Evolutionary conservation across 441 rosid genomes (phyloP), one percentile per base, ranked within the genome.

Genomic region (Manihot esculenta): DNA sequence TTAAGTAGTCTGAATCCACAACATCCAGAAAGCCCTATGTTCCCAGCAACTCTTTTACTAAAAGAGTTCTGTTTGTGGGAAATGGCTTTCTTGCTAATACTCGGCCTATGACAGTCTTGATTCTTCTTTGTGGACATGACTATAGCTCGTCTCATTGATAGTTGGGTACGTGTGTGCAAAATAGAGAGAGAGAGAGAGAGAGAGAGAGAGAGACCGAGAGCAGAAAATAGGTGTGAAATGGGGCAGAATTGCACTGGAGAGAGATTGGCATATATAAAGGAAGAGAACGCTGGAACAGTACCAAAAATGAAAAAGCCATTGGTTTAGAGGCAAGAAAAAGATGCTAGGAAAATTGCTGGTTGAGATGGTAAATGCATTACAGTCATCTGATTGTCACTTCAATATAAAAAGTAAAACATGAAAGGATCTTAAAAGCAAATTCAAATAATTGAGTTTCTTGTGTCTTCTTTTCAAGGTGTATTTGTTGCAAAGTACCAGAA

Each of bases 1-100:
- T 42, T 80, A 3, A 83, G 85, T 45, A 81, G 76, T 76, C 84
- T 79, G 78, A 87, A 82, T 54, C 92, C 86, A 73, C 87, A 82
- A 68, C 42, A 81, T 9, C 80, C 77, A 10, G 77, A 24, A 73
- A 76, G 60, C 72, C 78, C 70, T 21, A 21, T 72, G 64, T 64
- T 78, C 67, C 71, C 78, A 35, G 72, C 64, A 44, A 55, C 77
- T 54, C 64, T 72, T 5, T 45, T 72, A 14, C 21, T 23, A 51
- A 48, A 3, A 24, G 64, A 14, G 50, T 64, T 74, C 59, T 64
- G 76, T 64, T 76, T 75, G n/a, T 35, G 61, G 61, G 77, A 45
- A 54, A 68, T 50, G 53, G 74, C 70, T 70, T 74, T 74, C 69
- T 79, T 64, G 68, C 71, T 81, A 35, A 71, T 45, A 72, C 79